A percentile compares a stretch with the other conserved stretches of the same genome.
Conservation (phyloP, 306 rosid species). For the Parietaria judaica region DNA sequence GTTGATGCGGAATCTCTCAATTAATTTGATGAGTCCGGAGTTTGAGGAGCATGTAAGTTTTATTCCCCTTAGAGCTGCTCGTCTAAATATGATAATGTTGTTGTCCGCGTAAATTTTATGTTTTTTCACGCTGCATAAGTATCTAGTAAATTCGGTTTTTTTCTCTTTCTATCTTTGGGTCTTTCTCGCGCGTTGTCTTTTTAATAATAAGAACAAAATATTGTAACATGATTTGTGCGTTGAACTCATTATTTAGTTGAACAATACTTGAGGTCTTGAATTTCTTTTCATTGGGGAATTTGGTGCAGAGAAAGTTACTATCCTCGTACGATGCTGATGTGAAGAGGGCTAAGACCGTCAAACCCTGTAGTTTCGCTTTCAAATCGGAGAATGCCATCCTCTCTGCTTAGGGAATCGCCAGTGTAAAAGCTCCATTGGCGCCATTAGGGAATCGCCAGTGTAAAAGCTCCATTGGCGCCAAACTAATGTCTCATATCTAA, state of each 20-base stretch:
- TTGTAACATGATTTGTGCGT: not conserved
- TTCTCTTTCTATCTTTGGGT: not conserved
- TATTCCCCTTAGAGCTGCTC: not conserved
- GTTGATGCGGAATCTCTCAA: conserved; percentile 74
- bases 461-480: not conserved
- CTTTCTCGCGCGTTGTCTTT: no score
- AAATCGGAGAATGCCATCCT: conserved; percentile 47
- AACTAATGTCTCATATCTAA: conserved; percentile 6
- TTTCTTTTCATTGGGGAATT: not conserved
- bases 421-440: not conserved
- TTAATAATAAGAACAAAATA: no score
- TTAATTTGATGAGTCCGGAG: conserved; percentile 69
- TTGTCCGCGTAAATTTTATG: no score
- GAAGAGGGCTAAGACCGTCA: conserved; percentile 30
- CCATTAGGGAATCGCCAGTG: conserved; percentile 19
- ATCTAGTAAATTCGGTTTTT: not conserved
- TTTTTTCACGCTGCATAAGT: no score
- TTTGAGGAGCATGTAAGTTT: conserved; percentile 72
- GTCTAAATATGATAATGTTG: not conserved
- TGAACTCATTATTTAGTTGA: not conserved
- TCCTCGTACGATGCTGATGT: conserved; percentile 37
- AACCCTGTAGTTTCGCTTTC: conserved; percentile 20
- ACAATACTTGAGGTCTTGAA: not conserved
- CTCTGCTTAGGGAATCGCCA: conserved; percentile 33
- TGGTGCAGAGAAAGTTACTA: conserved; percentile 52